Percentiles rank a stretch among this genome's conserved stretches.
These are phyloP conservation scores for Cenchrus fungigraminus DNA, from an alignment of 176 grass and related monocot species.

Conservation along the genomic window DNA sequence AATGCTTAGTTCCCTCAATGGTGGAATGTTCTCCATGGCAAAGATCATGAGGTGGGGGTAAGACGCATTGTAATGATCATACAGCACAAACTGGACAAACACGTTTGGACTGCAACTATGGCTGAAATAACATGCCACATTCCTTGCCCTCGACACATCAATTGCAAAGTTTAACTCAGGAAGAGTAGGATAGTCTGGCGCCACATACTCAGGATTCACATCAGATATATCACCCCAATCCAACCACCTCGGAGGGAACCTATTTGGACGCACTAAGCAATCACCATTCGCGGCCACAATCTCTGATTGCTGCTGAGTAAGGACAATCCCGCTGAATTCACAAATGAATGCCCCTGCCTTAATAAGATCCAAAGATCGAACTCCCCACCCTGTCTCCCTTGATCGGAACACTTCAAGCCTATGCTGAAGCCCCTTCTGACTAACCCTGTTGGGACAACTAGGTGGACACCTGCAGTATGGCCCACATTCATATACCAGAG, in stretches of 20 bases:
- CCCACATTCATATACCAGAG: conserved; percentile 86
- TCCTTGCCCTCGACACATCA: conserved; percentile 87
- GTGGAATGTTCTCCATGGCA: conserved; percentile 96
- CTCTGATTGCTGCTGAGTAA: conserved; percentile 81
- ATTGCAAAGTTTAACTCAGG: conserved; percentile 79
- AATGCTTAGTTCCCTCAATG: conserved; percentile 96
- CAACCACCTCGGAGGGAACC: conserved; percentile 82
- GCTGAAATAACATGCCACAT: conserved; percentile 99
- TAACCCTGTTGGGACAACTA: conserved; percentile 89
- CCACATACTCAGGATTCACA: conserved; percentile 72
- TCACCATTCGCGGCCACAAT: conserved; percentile 58
- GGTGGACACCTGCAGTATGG: conserved; percentile 76
- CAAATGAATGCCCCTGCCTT: conserved; percentile 86
- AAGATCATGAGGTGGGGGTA: conserved; percentile 98
- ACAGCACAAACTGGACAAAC: conserved; percentile 91
- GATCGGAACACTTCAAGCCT: conserved; percentile 93
- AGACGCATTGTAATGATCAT: conserved; percentile 80
- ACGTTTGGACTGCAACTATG: conserved; percentile 97
- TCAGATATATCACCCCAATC: conserved; percentile 99
- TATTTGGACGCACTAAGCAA: conserved; percentile 82
- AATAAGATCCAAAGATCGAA: conserved; percentile 95
- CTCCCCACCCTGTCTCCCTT: conserved; percentile 92
- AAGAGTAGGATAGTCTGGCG: conserved; percentile 56
- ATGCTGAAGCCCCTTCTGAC: conserved; percentile 77
- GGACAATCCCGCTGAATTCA: conserved; percentile 92